These are phyloP conservation scores for Trametes cinnabarina DNA, from an alignment of 768 basidiomycete species.

Conservation along the genomic window DNA sequence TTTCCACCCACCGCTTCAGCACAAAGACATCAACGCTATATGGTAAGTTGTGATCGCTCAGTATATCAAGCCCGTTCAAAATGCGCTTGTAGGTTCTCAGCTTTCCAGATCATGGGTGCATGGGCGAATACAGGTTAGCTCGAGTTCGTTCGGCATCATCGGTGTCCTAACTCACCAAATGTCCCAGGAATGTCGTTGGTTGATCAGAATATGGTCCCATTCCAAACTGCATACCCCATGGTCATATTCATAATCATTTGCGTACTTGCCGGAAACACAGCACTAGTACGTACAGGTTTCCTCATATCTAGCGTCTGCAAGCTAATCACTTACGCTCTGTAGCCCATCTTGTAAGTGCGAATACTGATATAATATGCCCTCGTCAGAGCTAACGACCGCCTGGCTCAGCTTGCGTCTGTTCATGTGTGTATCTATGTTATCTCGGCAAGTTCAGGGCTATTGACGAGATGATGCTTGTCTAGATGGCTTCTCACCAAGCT, in stretches of 20 bases:
- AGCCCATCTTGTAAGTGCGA: slow-evolving; percentile 80
- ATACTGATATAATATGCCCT: slow-evolving; percentile 15
- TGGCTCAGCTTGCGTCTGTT: slow-evolving; percentile 64
- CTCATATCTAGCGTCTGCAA: background rate
- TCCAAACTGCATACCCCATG: slow-evolving; percentile 47
- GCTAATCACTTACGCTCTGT: background rate
- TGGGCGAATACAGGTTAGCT: slow-evolving; percentile 46
- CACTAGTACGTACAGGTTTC: slow-evolving; percentile 41
- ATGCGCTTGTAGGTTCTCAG: slow-evolving; percentile 37
- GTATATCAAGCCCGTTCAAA: no score
- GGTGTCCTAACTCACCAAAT: background rate
- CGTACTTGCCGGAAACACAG: slow-evolving; percentile 56
- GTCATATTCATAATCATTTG: slow-evolving; percentile 41
- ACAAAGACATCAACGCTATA: slow-evolving; percentile 38
- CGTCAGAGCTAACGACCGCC: background rate
- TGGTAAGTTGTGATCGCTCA: slow-evolving; percentile 33
- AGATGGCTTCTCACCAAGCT: slow-evolving; percentile 65
- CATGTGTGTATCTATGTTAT: slow-evolving; percentile 55
- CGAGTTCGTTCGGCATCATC: background rate
- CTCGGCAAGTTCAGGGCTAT: background rate
- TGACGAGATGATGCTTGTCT: background rate
- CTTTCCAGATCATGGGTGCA: slow-evolving; percentile 49
- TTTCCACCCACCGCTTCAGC: slow-evolving; percentile 37
- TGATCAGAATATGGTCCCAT: slow-evolving; percentile 53
- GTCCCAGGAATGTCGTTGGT: slow-evolving; percentile 38